Evolutionary conservation across 192 early-diverging fungal species (phyloP).

Genomic region (Coemansia guatemalensis): DNA sequence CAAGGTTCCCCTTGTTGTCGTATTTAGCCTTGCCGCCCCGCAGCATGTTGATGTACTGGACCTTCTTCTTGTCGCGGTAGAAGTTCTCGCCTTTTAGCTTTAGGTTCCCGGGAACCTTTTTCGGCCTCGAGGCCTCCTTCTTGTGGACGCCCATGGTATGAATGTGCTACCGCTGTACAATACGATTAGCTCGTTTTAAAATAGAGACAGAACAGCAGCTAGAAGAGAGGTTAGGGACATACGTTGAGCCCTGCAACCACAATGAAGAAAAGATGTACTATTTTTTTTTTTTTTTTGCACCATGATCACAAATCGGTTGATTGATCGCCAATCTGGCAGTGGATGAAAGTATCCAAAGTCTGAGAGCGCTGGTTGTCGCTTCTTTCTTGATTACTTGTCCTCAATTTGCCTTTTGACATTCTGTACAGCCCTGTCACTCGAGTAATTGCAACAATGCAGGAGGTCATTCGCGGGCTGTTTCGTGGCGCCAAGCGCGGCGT

Average conservation of each 20-base stretch:
- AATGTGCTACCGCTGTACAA: not conserved
- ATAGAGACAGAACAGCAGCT: not conserved
- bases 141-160: conserved; percentile 47
- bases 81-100: conserved; percentile 98
- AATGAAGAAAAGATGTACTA: not conserved
- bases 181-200: not conserved
- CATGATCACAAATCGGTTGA: no score
- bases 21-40: conserved; percentile 84
- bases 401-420: conserved; percentile 4
- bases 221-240: not conserved
- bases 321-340: not conserved
- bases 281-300: conserved; percentile 1
- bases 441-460: conserved; percentile 35
- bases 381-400: not conserved
- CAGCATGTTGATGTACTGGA: conserved; percentile 90
- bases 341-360: not conserved
- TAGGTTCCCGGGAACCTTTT: conserved; percentile 61
- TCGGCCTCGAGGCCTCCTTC: conserved; percentile 52
- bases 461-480: conserved; percentile 52
- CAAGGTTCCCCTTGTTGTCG: conserved; percentile 83
- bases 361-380: not conserved
- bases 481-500: conserved; percentile 55
- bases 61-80: conserved; percentile 95
- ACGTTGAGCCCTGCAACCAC: not conserved
- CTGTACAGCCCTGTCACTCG: not conserved